Evolutionary conservation across 2,329 filamentous ascomycete genomes (phyloP).

Genomic region (Penicillium sp.): DNA sequence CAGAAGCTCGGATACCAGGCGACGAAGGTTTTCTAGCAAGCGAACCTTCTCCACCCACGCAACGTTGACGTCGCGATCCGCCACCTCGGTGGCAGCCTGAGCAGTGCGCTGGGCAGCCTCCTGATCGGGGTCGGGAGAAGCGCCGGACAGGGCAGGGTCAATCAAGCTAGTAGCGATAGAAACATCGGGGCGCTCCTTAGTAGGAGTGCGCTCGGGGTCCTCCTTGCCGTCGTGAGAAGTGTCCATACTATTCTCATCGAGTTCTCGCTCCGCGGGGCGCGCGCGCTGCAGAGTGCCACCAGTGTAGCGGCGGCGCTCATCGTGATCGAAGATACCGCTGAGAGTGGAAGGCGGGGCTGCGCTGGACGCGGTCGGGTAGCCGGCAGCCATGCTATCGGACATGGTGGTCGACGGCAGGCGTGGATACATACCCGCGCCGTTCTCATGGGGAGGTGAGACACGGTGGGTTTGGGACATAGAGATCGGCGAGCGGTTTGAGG

Average conservation of each 20-base stretch:
- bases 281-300: constrained; percentile 60
- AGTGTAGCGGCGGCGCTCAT: constrained; percentile 61
- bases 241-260: constrained; percentile 38
- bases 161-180: constrained; percentile 40
- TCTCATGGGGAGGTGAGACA: constrained; percentile 51
- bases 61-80: constrained; percentile 45
- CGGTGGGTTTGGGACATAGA: constrained; percentile 53
- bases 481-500: constrained; percentile 60
- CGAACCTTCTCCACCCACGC: constrained; percentile 65
- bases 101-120: constrained; percentile 36
- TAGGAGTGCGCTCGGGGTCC: constrained; percentile 35
- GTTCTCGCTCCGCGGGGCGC: constrained; percentile 41
- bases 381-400: constrained; percentile 54
- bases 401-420: constrained; percentile 60
- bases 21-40: constrained; percentile 60
- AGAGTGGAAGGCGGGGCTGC: constrained; percentile 62
- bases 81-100: constrained; percentile 40
- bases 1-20: constrained; percentile 56
- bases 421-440: constrained; percentile 59
- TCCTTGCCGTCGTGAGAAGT: constrained; percentile 32
- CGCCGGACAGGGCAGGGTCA: constrained; percentile 41
- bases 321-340: constrained; percentile 58
- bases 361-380: constrained; percentile 51
- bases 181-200: constrained; percentile 25
- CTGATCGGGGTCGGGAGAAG: constrained; percentile 29